Conservation (phyloP, 2,329 filamentous ascomycete genomes). For the Rutstroemia sydowiana region DNA sequence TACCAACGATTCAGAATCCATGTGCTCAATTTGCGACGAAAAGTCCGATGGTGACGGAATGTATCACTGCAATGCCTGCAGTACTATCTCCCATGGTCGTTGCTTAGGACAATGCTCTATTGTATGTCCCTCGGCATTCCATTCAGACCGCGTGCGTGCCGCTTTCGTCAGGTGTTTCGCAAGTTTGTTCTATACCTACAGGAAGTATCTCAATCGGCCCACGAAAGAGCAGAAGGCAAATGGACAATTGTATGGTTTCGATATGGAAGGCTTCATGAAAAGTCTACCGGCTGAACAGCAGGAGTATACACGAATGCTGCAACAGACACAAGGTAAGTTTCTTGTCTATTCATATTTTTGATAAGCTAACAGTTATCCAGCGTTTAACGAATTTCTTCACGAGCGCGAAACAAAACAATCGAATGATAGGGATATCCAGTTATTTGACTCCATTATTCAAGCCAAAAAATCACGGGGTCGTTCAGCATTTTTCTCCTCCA, state of each 20-base stretch:
- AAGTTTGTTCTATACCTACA: slow-evolving; percentile 59
- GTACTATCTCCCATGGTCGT: slow-evolving; percentile 47
- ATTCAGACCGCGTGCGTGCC: slow-evolving; percentile 53
- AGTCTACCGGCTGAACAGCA: slow-evolving; percentile 60
- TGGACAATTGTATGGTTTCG: slow-evolving; percentile 55
- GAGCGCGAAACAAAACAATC: slow-evolving; percentile 62
- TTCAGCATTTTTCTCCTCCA: slow-evolving; percentile 43
- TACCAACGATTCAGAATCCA: slow-evolving; percentile 48
- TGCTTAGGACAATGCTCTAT: slow-evolving; percentile 56
- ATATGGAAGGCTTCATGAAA: slow-evolving; percentile 58
- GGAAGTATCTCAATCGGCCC: slow-evolving; percentile 54
- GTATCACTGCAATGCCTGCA: slow-evolving; percentile 65
- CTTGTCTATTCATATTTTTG: background rate
- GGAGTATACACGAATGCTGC: slow-evolving; percentile 56
- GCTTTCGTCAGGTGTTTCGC: slow-evolving; percentile 59
- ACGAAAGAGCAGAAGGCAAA: slow-evolving; percentile 52
- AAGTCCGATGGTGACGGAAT: slow-evolving; percentile 59
- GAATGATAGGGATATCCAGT: slow-evolving; percentile 58
- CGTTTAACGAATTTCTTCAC: slow-evolving; percentile 79
- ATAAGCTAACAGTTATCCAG: slow-evolving; percentile 40
- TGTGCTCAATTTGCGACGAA: slow-evolving; percentile 71
- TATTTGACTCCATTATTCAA: slow-evolving; percentile 80
- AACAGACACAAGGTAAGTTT: slow-evolving; percentile 55
- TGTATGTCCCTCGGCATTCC: slow-evolving; percentile 57
- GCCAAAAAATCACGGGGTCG: slow-evolving; percentile 63